Evolutionary conservation across 2,329 filamentous ascomycete species (phyloP).

Genomic region (Fusarium kyushuense): DNA sequence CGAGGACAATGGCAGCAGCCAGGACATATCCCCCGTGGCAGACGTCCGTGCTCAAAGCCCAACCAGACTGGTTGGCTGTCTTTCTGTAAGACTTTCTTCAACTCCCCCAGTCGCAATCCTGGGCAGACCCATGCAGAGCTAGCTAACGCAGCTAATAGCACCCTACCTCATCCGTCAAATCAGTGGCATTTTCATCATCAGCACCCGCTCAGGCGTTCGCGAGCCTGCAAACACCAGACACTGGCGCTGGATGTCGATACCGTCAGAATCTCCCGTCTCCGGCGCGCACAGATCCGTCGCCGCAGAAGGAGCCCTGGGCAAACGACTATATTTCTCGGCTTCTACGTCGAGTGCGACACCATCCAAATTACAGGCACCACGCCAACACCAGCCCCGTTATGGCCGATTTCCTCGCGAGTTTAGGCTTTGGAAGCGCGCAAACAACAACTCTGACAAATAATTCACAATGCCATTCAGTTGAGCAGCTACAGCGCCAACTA

Average conservation of each 20-base stretch:
- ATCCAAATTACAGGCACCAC: not conserved
- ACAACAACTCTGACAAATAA: conserved; percentile 38
- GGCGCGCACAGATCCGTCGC: conserved; percentile 11
- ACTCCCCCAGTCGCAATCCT: conserved; percentile 4
- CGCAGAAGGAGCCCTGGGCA: conserved; percentile 37
- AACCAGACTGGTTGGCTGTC: not conserved
- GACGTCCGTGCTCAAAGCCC: not conserved
- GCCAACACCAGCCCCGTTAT: conserved; percentile 43
- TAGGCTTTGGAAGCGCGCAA: conserved; percentile 49
- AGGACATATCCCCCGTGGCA: not conserved
- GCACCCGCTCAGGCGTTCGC: conserved; percentile 12
- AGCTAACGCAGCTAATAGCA: conserved; percentile 9
- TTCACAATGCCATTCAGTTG: conserved; percentile 51
- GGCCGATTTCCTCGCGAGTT: conserved; percentile 56
- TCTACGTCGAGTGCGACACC: conserved; percentile 29
- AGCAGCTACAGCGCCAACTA: conserved; percentile 63
- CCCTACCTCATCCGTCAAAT: conserved; percentile 21
- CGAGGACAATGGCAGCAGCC: not conserved
- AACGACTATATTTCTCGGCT: conserved; percentile 32
- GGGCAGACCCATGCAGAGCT: not conserved
- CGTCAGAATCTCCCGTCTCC: conserved; percentile 3
- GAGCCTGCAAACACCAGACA: conserved; percentile 23
- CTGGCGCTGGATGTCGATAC: not conserved
- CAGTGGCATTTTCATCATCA: conserved; percentile 10
- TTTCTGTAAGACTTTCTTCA: not conserved